Base-by-base conservation (phyloP, 768 basidiomycete genomes). In the Termitomyces bulborhizus region DNA sequence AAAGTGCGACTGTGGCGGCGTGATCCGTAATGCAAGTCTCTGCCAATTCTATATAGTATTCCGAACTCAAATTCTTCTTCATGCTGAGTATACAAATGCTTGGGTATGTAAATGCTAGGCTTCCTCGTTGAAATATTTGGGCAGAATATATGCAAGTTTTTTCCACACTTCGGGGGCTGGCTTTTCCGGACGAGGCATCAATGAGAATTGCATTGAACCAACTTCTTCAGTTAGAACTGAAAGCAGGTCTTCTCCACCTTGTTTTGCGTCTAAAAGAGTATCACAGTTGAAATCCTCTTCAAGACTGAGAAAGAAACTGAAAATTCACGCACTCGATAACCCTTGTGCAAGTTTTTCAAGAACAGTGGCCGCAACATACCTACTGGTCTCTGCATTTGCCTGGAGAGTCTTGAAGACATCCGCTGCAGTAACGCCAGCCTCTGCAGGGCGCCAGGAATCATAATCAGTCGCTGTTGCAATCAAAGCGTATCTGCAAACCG, bases 391-490 rank as follows among this genome's bases (percentile, higher is more conserved):
- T 2, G 94, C 93, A 67, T 99, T 99, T 24, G 80, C 78, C 48
- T 84, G 78, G 39, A 98, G 83, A 1, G 90, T 94, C 69, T 90
- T 88, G 77, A 94, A 79, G 29, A 98, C 93, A 62, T 97, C 91
- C 3, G 89, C 86, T 3, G 92, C 85, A 1, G 96, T 98, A 53
- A 98, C 96, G 4, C 86, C 78, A 11, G 82, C 88, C 27, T 84
- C 80, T 34, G 86, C 79, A 4, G 84, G 84, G 31, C 95, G 75
- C 95, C 95, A 99, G 1, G 93, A 87, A 70, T 98, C 96, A 69
- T 96, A 98, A 73, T 98, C 95, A 3, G 96, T 98, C 24, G 87
- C 80, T 1, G 88, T 91, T 16, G 88, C 93, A 58, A 98, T 85
- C 53, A 98, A 81, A 0, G 90, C 93, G 67, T 98, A 98, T 65